A percentile compares a stretch with the other conserved stretches of the same genome.
Conservation (phyloP, 2,329 filamentous ascomycete genomes). For the Helotiales sp. region DNA sequence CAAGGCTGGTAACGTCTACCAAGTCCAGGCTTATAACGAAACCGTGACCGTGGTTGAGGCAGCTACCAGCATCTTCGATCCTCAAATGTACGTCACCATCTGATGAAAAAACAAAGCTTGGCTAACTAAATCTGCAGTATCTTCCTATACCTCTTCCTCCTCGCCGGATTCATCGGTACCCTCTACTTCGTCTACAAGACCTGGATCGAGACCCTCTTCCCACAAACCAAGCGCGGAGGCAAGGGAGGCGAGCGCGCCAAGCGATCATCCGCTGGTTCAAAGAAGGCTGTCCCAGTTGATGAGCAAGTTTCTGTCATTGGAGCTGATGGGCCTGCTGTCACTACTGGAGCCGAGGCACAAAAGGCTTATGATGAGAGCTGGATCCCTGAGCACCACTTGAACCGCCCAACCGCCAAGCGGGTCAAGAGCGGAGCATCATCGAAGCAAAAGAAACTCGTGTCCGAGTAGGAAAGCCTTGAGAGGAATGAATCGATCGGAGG, state of each 20-base stretch:
- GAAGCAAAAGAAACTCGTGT: slow-evolving; percentile 30
- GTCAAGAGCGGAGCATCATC: slow-evolving; percentile 58
- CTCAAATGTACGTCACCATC: slow-evolving; percentile 78
- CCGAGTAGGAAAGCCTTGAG: slow-evolving; percentile 7
- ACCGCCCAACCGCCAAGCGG: slow-evolving; percentile 76
- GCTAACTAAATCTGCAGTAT: slow-evolving; percentile 62
- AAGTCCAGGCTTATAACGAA: slow-evolving; percentile 79
- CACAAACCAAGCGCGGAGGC: slow-evolving; percentile 71
- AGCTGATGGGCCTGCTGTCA: slow-evolving; percentile 51
- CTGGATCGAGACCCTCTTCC: slow-evolving; percentile 95
- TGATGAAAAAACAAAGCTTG: background rate
- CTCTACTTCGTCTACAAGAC: slow-evolving; percentile 98
- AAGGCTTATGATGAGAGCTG: slow-evolving; percentile 44
- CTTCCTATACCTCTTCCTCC: slow-evolving; percentile 95
- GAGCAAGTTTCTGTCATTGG: slow-evolving; percentile 68
- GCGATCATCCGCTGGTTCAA: slow-evolving; percentile 63
- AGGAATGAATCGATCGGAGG: background rate
- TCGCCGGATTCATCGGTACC: slow-evolving; percentile 75
- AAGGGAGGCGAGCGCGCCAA: slow-evolving; percentile 54
- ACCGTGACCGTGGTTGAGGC: slow-evolving; percentile 87
- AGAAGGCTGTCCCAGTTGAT: slow-evolving; percentile 64
- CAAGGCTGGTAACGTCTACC: slow-evolving; percentile 71
- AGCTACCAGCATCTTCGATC: slow-evolving; percentile 89
- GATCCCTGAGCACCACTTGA: slow-evolving; percentile 70
- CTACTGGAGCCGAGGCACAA: slow-evolving; percentile 39